Conservation (phyloP, 208 protist genomes). For the Leishmania gerbilli region DNA sequence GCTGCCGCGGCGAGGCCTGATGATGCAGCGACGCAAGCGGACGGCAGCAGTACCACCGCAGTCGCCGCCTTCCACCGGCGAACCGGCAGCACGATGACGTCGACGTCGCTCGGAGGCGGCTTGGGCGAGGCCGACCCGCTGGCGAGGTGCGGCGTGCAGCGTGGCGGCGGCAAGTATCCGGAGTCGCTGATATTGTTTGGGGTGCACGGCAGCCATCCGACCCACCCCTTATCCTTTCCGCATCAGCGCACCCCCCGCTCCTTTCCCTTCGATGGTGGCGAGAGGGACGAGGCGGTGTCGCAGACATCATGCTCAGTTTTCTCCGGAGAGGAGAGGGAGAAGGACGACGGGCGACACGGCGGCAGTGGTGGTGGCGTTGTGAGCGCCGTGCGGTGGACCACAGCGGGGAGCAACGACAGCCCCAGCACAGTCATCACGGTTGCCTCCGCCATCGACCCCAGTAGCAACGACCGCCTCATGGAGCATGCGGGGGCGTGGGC, state of each 20-base stretch:
- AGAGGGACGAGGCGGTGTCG: neutral
- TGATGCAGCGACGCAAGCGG: neutral
- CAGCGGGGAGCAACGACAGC: neutral
- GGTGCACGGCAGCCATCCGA: constrained; percentile 6
- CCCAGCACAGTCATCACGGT: neutral
- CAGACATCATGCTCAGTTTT: neutral
- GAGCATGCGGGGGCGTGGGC: neutral
- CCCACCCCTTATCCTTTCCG: constrained; percentile 13
- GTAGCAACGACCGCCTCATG: constrained; percentile 8
- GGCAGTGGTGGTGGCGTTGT: neutral
- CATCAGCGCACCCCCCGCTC: neutral
- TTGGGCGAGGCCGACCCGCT: neutral
- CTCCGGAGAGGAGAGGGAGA: neutral
- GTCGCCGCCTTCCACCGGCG: constrained; percentile 2
- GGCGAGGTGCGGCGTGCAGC: constrained; percentile 9
- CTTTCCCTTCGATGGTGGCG: neutral
- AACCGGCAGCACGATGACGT: neutral
- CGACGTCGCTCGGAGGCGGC: neutral
- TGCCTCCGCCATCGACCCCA: neutral
- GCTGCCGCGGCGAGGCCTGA: neutral
- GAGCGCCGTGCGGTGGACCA: neutral
- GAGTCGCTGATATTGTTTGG: constrained; percentile 4
- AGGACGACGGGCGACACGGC: neutral
- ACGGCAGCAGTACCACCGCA: neutral
- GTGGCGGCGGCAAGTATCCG: constrained; percentile 13